Conservation (phyloP, 2,329 filamentous ascomycete genomes). For the Scolecobasidium constrictum region DNA sequence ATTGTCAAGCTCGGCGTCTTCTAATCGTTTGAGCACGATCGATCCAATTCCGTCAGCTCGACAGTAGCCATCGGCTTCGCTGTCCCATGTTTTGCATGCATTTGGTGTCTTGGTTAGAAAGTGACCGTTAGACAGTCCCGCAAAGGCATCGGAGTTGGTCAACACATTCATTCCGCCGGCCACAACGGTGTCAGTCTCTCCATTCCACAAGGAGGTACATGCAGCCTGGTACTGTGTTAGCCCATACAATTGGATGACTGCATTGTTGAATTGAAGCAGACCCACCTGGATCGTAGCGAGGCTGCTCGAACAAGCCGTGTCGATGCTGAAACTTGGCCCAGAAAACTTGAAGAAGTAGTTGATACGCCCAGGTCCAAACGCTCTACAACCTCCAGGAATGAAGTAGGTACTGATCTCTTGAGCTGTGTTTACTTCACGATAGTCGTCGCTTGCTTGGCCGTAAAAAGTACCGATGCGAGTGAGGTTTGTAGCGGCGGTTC, state of each 20-base stretch:
- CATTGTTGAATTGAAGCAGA: neutral
- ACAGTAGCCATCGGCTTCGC: slow-evolving; percentile 10
- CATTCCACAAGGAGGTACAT: slow-evolving; percentile 9
- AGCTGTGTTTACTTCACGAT: slow-evolving; percentile 14
- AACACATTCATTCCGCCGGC: slow-evolving; percentile 19
- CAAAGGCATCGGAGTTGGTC: slow-evolving; percentile 11
- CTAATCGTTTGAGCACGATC: slow-evolving; percentile 5
- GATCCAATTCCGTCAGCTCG: slow-evolving; percentile 2
- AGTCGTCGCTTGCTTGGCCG: slow-evolving; percentile 24
- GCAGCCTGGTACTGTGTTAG: neutral
- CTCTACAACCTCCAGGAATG: slow-evolving; percentile 40
- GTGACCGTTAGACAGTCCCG: slow-evolving; percentile 15
- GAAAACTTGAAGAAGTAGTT: slow-evolving; percentile 34
- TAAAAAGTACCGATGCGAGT: slow-evolving; percentile 23
- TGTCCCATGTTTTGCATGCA: slow-evolving; percentile 9
- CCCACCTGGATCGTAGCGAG: slow-evolving; percentile 26
- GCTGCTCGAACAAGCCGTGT: slow-evolving; percentile 31
- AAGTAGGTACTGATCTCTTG: slow-evolving; percentile 41
- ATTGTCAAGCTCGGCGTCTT: slow-evolving; percentile 8
- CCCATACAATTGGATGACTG: neutral
- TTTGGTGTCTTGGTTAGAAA: slow-evolving; percentile 17
- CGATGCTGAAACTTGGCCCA: slow-evolving; percentile 28
- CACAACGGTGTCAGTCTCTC: slow-evolving; percentile 17
- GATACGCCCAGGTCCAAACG: slow-evolving; percentile 41
- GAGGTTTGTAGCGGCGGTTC: slow-evolving; percentile 18